phyloP scores from a whole-genome alignment of 371 early-diverging fungal species.

The Apophysomyces elegans region DNA sequence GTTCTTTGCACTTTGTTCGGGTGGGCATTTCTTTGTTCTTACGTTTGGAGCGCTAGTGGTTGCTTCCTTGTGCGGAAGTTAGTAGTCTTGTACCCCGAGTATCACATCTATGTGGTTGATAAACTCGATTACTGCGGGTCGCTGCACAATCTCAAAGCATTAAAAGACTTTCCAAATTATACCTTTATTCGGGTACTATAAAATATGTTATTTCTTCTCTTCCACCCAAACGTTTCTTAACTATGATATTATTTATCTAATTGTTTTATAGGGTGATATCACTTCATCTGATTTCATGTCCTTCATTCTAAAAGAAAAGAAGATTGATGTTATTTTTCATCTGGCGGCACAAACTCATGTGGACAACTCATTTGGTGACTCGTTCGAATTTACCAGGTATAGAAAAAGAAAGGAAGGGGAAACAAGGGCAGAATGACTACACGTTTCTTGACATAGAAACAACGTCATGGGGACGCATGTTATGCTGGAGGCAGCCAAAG shows the following conservation, averaged over 20 bases:
- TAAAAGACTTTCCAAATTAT: conserved; percentile 63
- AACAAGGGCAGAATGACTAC: not conserved
- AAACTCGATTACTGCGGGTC: conserved; percentile 86
- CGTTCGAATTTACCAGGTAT: conserved; percentile 80
- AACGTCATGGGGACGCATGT: conserved; percentile 91
- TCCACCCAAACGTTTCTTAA: too few species aligned
- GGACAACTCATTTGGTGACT: conserved; percentile 89
- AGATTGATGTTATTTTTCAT: conserved; percentile 82
- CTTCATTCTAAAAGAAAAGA: conserved; percentile 68
- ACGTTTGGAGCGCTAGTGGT: conserved; percentile 38
- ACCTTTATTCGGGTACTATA: conserved; percentile 67
- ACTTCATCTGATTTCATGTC: conserved; percentile 72
- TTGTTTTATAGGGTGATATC: conserved; percentile 66
- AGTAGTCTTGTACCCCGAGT: conserved; percentile 72
- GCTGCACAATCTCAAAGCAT: conserved; percentile 60
- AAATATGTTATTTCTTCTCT: not conserved
- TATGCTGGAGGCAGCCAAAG: conserved; percentile 80
- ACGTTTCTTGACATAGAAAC: conserved; percentile 40
- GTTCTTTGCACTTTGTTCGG: conserved; percentile 10
- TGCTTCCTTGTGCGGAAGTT: conserved; percentile 67
- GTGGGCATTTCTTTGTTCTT: not conserved
- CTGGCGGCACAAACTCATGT: conserved; percentile 89
- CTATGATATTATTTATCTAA: too few species aligned
- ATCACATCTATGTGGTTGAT: conserved; percentile 74
- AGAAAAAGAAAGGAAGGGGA: conserved; percentile 4